Conservation (phyloP, 768 basidiomycete species). For the Gloeopeniophorella convolvens region DNA sequence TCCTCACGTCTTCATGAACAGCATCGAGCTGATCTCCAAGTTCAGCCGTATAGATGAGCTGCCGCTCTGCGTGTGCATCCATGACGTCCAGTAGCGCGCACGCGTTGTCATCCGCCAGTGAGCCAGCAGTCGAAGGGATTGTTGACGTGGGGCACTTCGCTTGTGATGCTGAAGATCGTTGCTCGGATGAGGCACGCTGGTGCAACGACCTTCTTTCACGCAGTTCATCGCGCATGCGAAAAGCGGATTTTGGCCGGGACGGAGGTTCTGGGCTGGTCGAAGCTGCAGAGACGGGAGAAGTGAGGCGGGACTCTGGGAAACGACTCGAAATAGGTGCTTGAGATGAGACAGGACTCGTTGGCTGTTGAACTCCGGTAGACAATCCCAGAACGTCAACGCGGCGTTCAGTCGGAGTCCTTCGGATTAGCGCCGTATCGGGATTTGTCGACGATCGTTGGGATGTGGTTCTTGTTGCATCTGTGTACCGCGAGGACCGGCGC, state of each 20-base stretch:
- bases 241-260: conserved; percentile 17
- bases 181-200: background rate
- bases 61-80: conserved; percentile 18
- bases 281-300: conserved; percentile 13
- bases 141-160: conserved; percentile 5
- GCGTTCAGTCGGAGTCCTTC: background rate
- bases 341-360: background rate
- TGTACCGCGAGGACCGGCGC: background rate
- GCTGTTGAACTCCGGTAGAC: background rate
- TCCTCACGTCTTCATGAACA: conserved; percentile 13
- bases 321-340: background rate
- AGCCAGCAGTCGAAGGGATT: conserved; percentile 3
- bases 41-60: conserved; percentile 17
- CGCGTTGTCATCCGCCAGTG: conserved; percentile 4
- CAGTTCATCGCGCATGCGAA: conserved; percentile 21
- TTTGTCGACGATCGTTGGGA: background rate
- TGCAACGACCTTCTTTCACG: background rate
- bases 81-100: conserved; percentile 15
- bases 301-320: background rate
- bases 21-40: conserved; percentile 4
- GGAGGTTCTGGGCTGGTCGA: background rate
- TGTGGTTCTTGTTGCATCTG: background rate
- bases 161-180: background rate
- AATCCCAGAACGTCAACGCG: background rate
- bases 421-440: background rate